Conservation (phyloP, 2,329 filamentous ascomycete species). For the Bipolaris cookei region DNA sequence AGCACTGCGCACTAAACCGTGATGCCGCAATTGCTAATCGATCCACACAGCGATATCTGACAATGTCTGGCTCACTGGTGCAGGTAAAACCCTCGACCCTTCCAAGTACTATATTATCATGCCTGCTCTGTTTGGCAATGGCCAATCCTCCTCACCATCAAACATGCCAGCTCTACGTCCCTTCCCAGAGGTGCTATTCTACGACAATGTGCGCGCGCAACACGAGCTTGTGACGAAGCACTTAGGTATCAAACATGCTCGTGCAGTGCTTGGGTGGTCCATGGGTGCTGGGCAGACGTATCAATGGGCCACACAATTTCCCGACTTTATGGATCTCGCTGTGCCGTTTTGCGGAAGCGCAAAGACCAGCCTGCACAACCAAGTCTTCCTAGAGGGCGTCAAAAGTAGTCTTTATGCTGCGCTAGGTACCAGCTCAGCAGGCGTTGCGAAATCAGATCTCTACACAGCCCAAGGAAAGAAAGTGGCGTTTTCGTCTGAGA, state of each 20-base stretch:
- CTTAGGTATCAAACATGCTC: constrained; percentile 64
- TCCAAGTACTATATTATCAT: constrained; percentile 72
- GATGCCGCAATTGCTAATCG: background rate
- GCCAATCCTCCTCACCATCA: constrained; percentile 71
- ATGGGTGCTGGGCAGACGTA: constrained; percentile 73
- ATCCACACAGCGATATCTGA: constrained; percentile 62
- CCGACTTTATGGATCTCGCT: constrained; percentile 69
- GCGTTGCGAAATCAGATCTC: constrained; percentile 47
- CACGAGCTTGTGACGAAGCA: constrained; percentile 69
- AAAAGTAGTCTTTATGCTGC: constrained; percentile 66
- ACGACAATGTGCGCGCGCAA: constrained; percentile 73
- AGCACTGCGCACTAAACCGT: background rate
- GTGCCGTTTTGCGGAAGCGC: constrained; percentile 72
- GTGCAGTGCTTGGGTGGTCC: constrained; percentile 71
- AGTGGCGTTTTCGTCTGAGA: constrained; percentile 58
- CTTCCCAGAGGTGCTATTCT: constrained; percentile 69
- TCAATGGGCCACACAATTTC: constrained; percentile 68
- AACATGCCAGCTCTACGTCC: constrained; percentile 62
- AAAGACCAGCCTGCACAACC: constrained; percentile 69
- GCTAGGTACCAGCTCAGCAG: constrained; percentile 61
- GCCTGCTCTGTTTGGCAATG: constrained; percentile 71
- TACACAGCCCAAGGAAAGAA: constrained; percentile 32
- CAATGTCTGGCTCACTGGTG: constrained; percentile 76
- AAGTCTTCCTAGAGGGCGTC: constrained; percentile 71
- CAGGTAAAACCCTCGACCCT: constrained; percentile 69